Evolutionary conservation across 2,329 filamentous ascomycete genomes (phyloP).

Genomic region (Pyrenochaeta sp.): DNA sequence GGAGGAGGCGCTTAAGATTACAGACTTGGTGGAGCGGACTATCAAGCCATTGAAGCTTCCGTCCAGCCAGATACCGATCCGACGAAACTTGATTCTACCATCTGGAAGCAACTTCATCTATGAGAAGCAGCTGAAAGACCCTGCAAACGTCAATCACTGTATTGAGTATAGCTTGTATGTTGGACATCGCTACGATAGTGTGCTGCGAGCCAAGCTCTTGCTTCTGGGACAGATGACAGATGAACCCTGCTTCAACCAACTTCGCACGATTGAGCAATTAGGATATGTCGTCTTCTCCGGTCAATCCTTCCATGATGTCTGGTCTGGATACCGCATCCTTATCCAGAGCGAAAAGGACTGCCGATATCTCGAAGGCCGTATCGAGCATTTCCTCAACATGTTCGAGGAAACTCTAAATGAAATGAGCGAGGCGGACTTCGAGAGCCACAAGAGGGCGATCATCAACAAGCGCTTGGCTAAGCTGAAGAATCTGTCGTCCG

Average conservation of each 20-base stretch:
- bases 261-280: conserved; percentile 95
- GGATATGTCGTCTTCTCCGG: conserved; percentile 96
- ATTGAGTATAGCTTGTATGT: conserved; percentile 58
- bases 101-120: conserved; percentile 84
- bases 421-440: conserved; percentile 86
- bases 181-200: conserved; percentile 64
- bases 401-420: conserved; percentile 71
- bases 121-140: conserved; percentile 80
- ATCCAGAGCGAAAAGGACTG: conserved; percentile 91
- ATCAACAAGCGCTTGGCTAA: conserved; percentile 89
- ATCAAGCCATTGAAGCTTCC: conserved; percentile 78
- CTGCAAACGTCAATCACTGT: conserved; percentile 76
- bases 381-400: conserved; percentile 79
- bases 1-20: conserved; percentile 87
- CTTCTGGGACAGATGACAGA: conserved; percentile 89
- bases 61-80: conserved; percentile 78
- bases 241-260: conserved; percentile 91
- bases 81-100: conserved; percentile 78
- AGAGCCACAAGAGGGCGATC: conserved; percentile 87
- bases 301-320: conserved; percentile 74
- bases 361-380: conserved; percentile 83
- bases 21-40: conserved; percentile 79
- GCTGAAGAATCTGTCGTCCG: conserved; percentile 87
- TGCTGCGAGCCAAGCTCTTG: conserved; percentile 75
- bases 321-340: conserved; percentile 81